These are phyloP conservation scores for Austroboletus niveus DNA, from an alignment of 1,284 basidiomycete species.

Conservation along the genomic window DNA sequence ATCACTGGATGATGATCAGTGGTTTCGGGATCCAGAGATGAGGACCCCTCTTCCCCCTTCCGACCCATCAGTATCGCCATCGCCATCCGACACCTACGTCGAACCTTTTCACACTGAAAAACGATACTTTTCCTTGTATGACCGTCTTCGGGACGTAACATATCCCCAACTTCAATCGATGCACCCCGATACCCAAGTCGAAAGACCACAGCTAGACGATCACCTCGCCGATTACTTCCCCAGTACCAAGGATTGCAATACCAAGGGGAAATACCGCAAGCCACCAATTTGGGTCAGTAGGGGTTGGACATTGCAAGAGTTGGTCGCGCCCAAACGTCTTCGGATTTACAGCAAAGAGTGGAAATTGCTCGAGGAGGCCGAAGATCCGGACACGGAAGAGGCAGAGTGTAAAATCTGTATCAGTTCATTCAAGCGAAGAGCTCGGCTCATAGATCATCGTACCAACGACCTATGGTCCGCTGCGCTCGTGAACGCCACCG, in stretches of 20 bases:
- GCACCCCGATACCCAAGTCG: slow-evolving; percentile 22
- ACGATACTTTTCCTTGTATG: slow-evolving; percentile 9
- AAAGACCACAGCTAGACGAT: slow-evolving; percentile 4
- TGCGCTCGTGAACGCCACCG: slow-evolving; percentile 14
- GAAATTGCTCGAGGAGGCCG: slow-evolving; percentile 24
- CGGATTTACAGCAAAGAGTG: slow-evolving; percentile 27
- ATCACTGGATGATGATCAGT: background rate
- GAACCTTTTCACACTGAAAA: background rate
- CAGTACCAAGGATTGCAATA: background rate
- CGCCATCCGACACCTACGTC: slow-evolving; percentile 3
- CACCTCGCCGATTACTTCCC: slow-evolving; percentile 14
- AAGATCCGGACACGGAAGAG: slow-evolving; percentile 15
- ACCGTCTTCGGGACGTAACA: slow-evolving; percentile 2
- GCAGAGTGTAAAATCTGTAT: slow-evolving; percentile 12
- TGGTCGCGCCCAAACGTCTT: slow-evolving; percentile 24
- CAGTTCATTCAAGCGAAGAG: slow-evolving; percentile 21
- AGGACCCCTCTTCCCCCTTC: slow-evolving; percentile 5
- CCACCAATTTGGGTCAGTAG: slow-evolving; percentile 22
- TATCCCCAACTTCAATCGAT: slow-evolving; percentile 8
- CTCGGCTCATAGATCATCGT: slow-evolving; percentile 22
- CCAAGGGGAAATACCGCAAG: slow-evolving; percentile 1
- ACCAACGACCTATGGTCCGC: slow-evolving; percentile 6
- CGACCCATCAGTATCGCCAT: background rate
- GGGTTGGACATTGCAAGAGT: slow-evolving; percentile 31
- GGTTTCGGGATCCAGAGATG: slow-evolving; percentile 25